A percentile compares a stretch with the other conserved stretches of the same genome.
Conservation (phyloP, 805 yeast species). For the Ogataea philodendri region DNA sequence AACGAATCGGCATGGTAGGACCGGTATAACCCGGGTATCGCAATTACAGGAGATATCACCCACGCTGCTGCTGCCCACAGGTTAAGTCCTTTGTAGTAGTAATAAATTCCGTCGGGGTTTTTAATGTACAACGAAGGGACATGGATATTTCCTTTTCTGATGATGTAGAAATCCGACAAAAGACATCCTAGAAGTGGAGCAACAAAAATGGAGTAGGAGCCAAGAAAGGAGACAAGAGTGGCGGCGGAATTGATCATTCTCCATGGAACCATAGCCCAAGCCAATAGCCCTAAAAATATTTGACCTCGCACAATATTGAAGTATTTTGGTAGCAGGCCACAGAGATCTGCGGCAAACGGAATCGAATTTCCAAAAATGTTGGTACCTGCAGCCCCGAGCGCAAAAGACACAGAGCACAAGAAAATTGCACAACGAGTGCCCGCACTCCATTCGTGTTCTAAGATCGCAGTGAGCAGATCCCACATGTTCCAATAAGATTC, state of each 20-base stretch:
- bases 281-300: conserved; percentile 19
- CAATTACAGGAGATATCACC: conserved; percentile 23
- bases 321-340: conserved; percentile 29
- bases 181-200: conserved; percentile 24
- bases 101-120: conserved; percentile 18
- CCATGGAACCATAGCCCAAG: conserved; percentile 29
- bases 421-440: conserved; percentile 29
- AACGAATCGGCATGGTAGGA: conserved; percentile 22
- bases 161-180: conserved; percentile 21
- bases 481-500: conserved; percentile 31
- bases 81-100: conserved; percentile 20
- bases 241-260: conserved; percentile 22
- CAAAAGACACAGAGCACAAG: conserved; percentile 20
- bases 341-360: conserved; percentile 29
- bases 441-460: conserved; percentile 30
- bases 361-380: conserved; percentile 31
- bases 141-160: conserved; percentile 23
- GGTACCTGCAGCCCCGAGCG: conserved; percentile 31
- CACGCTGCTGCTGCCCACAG: conserved; percentile 20
- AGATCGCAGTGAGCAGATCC: conserved; percentile 28
- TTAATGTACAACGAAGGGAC: conserved; percentile 22
- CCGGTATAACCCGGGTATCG: conserved; percentile 32
- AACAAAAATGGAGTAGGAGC: conserved; percentile 24
- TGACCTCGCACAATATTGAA: conserved; percentile 29
- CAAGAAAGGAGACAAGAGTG: conserved; percentile 22